Evolutionary conservation across 192 early-diverging fungal species (phyloP), one percentile per base, ranked within the genome.

Genomic region (Coemansia biformis): DNA sequence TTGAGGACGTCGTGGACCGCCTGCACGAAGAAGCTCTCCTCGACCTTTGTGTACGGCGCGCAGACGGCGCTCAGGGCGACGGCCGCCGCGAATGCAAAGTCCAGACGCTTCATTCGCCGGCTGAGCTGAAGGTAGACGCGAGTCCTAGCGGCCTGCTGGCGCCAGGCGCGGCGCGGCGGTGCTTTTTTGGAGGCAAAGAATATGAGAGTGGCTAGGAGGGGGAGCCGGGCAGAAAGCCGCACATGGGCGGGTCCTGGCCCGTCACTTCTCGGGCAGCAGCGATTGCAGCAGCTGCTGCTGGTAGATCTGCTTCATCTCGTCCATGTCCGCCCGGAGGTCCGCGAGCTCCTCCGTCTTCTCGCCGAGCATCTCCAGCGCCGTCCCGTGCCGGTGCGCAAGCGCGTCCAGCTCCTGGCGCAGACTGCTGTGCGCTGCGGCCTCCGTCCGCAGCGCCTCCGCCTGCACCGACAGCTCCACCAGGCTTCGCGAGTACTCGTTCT

Each of bases 1-100:
- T 77, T 70, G 42, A 95, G 50, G 23, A 96, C 77, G 55, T 98
- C 95, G 62, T 98, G 91, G 6, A 80, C 78, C 5, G 95, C 93
- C 68, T 98, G 95, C 38, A 91, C 47, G 56, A 89, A 92, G 75
- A 98, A 98, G 54, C 87, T 91, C 63, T 98, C 95, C 64, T 98
- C 93, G 42, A 98, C 93, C 68, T 98, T 98, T 28, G 93, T 91
- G 64, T 73, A 96, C 0, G 92, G 95, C 28, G 42, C 65, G 5
- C 41, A 56, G 8, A 54, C n/a, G 6, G 48, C 58, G 43, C 58
- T 54, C 64, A 80, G 34, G 1, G 54, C 28, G 14, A 66, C 57
- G 11, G 33, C 46, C 10, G 38, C 42, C 8, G 59, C 51, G 14
- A 63, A 50, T 14, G 43, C 29, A 21, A 32, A 51, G 46, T 70